Evolutionary conservation across 441 rosid species (phyloP).

Genomic region (Aquilaria agallochum): DNA sequence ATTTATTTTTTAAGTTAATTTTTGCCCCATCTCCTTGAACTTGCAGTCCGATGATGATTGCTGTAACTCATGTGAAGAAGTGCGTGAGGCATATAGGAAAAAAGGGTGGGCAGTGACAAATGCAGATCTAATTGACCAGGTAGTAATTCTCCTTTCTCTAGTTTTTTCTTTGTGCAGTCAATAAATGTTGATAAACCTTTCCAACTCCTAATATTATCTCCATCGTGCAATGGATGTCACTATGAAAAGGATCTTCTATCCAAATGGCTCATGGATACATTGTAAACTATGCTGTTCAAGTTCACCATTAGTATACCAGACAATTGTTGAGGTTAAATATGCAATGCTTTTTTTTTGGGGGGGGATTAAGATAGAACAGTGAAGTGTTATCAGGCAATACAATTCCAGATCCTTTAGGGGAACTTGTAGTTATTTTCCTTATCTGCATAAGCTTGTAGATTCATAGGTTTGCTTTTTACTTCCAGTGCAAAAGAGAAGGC

Average conservation of each 20-base stretch:
- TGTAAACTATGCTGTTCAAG: no score
- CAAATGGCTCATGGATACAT: no score
- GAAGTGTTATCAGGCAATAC: no score
- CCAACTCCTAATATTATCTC: not conserved
- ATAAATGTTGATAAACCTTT: not conserved
- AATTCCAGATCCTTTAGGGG: no score
- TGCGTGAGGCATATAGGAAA: conserved; percentile 92
- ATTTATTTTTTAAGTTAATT: no score
- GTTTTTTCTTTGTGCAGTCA: not conserved
- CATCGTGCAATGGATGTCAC: not conserved
- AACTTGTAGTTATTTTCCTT: not conserved
- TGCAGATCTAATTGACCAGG: conserved; percentile 83
- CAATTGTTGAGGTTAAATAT: no score
- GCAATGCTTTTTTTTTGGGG: no score
- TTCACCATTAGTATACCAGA: no score
- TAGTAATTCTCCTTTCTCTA: conserved; percentile 1
- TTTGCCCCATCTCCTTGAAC: not conserved
- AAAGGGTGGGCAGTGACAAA: conserved; percentile 95
- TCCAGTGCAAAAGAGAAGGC: conserved; percentile 76
- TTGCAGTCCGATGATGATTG: conserved; percentile 79
- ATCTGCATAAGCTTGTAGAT: not conserved
- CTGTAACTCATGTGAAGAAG: conserved; percentile 93
- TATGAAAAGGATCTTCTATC: no score
- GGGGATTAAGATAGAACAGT: no score
- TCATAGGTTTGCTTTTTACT: not conserved